Evolutionary conservation across 805 yeast genomes (phyloP), one percentile per base, ranked within the genome.

Genomic region (Cyberlindnera veronae): DNA sequence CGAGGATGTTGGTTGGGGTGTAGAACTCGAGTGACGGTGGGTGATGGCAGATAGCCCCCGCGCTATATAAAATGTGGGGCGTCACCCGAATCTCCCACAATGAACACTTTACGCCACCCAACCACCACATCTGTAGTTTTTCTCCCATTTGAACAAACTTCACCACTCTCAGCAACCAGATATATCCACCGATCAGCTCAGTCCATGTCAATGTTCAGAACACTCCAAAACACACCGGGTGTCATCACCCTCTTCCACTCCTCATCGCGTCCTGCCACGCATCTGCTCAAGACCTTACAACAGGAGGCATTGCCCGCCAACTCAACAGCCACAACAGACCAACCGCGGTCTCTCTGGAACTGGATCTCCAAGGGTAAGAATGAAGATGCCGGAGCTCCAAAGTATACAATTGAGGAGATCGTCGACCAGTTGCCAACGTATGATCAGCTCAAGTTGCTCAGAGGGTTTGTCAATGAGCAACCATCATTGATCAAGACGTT

Each of bases 181-280:
- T n/a, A n/a, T n/a, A n/a, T n/a, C n/a, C n/a, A n/a, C n/a, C n/a
- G n/a, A n/a, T n/a, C n/a, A n/a, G n/a, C n/a, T n/a, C n/a, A n/a
- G n/a, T 13, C 18, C 12, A 72, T 72, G 77, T 70, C 78, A 6
- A 64, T 74, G 69, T 63, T 74, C 41, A 71, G 58, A 48, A 62
- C 77, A 3, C 51, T 74, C 9, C 78, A 73, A 48, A 45, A 49
- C 13, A 61, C 65, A 16, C 72, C 77, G 2, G 69, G 78, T 15
- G 63, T 67, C 2, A 66, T 75, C 37, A 67, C 79, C 4, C 41
- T 76, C 27, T 76, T 71, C 33, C 56, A 60, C 23, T 38, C 55
- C 3, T 34, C 51, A 1, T 17, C 15, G 1, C 22, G 49, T 26
- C 39, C 63, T 38, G 27, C 52, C 41, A 15, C 49, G 44, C 31